A percentile compares a stretch with the other conserved stretches of the same genome.
Evolutionary conservation across 306 rosid genomes (phyloP).

Genomic region (Glycine latifolia): DNA sequence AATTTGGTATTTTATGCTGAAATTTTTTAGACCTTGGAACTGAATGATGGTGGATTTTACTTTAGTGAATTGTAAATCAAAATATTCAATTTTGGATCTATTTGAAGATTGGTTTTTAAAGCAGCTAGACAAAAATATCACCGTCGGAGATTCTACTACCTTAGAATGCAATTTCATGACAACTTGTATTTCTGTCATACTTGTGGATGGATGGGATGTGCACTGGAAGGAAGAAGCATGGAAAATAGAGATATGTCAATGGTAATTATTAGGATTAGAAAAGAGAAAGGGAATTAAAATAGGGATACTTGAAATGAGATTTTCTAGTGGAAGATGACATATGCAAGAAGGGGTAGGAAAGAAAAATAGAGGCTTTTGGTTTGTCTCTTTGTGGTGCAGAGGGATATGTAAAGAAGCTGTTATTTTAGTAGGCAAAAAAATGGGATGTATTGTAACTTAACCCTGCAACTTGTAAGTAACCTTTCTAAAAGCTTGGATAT

Average conservation of each 20-base stretch:
- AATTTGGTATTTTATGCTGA: no score
- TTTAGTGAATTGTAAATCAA: not conserved
- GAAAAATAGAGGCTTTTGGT: conserved; percentile 69
- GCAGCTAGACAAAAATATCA: not conserved
- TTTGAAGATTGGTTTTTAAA: not conserved
- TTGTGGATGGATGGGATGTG: conserved; percentile 35
- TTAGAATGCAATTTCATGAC: no score
- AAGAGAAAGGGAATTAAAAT: conserved; percentile 55
- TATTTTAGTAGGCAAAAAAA: conserved; percentile 77
- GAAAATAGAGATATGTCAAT: conserved; percentile 52
- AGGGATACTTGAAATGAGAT: conserved; percentile 53
- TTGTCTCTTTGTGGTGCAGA: conserved; percentile 59
- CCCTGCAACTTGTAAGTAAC: conserved; percentile 69
- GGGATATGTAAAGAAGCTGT: conserved; percentile 54
- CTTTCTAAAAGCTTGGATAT: conserved; percentile 85
- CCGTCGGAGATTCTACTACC: no score
- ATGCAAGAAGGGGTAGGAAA: conserved; percentile 35
- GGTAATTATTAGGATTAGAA: conserved; percentile 62
- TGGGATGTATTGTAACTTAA: conserved; percentile 73
- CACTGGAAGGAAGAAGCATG: conserved; percentile 55
- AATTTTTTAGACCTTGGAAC: no score
- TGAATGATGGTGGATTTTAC: not conserved
- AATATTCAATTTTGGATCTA: not conserved
- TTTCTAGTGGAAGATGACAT: conserved; percentile 71
- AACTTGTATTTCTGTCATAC: not conserved